Evolutionary conservation across 2,329 filamentous ascomycete genomes (phyloP), one percentile per base, ranked within the genome.

Genomic region (Phoma herbarum): DNA sequence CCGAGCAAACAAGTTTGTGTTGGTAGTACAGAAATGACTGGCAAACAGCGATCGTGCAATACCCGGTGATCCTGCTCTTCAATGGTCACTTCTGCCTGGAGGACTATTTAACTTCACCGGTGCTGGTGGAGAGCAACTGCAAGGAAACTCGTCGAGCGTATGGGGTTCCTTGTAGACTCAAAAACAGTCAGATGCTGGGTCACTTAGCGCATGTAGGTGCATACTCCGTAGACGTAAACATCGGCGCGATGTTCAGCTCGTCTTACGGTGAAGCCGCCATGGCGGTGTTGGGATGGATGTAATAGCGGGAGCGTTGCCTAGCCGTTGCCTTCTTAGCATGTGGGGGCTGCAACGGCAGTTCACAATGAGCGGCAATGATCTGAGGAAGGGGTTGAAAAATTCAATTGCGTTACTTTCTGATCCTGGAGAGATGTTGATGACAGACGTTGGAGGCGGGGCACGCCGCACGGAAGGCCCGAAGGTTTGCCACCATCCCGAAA

Each of bases 1-100:
- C 39, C 31, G 39, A 28, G 25, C 3, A 41, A n/a, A 16, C 23
- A 31, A 8, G 12, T 41, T 8, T 28, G 23, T 20, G 23, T 4
- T 29, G 50, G 41, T 51, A 12, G 25, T 20, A 50, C 31, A 46
- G 18, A 4, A 23, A 42, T 29, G 33, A 54, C 39, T 47, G 46
- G 39, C 18, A 26, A 4, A 20, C 4, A 46, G 26, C 18, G 25
- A n/a, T 4, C 29, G 29, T 39, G 3, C 28, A 39, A 50, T 16
- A 6, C n/a, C 23, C 31, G 6, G 45, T 22, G 31, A 37, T 57
- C 63, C 59, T 65, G 53, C 64, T 68, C 58, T 62, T 63, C 47
- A 45, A 50, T 42, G 33, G 43, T 41, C 43, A 64, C 55, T 71
- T 73, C 69, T 74, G 73, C 72, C 73, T 76, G 64, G 69, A 65